These are phyloP conservation scores for Stephania yunnanensis DNA, from an alignment of 164 flowering plant species.

Conservation along the genomic window DNA sequence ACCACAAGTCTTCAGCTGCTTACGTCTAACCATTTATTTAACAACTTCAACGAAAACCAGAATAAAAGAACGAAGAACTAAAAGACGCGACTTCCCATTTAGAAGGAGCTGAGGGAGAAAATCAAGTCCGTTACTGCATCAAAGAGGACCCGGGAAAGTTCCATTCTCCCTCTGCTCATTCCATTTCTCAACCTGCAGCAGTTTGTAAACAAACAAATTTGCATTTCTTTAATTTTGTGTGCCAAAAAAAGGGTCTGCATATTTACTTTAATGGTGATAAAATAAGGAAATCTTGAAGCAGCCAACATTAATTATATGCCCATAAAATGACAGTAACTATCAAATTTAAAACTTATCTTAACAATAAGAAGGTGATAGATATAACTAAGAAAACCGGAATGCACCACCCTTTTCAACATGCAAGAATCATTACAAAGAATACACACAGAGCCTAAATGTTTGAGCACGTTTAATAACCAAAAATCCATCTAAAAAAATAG, in stretches of 20 bases:
- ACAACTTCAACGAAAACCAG: not conserved
- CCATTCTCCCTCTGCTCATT: conserved; percentile 21
- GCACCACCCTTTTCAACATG: not conserved
- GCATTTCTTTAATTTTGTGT: no score
- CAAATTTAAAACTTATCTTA: no score
- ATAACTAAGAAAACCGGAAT: not conserved
- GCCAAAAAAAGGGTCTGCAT: not conserved
- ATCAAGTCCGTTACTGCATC: not conserved
- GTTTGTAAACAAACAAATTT: not conserved
- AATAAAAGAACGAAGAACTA: not conserved
- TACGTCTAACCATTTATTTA: not conserved
- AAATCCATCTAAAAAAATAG: not conserved
- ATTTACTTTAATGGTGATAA: not conserved
- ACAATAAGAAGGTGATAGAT: not conserved
- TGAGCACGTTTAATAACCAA: not conserved
- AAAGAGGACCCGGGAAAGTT: conserved; percentile 20
- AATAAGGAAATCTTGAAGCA: no score
- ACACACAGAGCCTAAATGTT: not conserved
- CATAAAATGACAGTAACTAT: not conserved
- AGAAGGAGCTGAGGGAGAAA: not conserved
- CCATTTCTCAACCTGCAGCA: conserved; percentile 19
- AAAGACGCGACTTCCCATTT: not conserved
- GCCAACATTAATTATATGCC: not conserved
- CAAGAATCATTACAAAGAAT: not conserved
- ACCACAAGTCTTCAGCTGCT: not conserved